Evolutionary conservation across 345 rosid species (phyloP), one percentile per base, ranked within the genome.

Genomic region (Pugionium cornutum): DNA sequence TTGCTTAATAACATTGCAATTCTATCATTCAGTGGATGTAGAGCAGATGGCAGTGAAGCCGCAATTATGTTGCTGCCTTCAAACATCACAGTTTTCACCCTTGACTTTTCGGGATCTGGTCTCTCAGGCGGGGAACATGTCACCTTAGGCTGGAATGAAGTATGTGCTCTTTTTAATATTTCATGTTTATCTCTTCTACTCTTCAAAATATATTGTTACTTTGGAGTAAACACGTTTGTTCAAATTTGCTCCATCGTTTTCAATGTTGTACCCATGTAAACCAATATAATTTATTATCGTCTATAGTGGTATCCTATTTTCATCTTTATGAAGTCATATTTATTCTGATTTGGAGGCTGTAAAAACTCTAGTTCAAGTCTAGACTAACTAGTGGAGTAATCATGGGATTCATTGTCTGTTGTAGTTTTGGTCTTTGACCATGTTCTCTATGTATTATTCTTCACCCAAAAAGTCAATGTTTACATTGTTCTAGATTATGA

Each of bases 101-200:
- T 92, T 68, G 98, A 89, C 79, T 92, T 92, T 70, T 84, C 97
- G 29, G 97, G 98, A 63, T 88, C 98, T 66, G 96, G 97, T 67
- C 73, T 86, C 69, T 89, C 96, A 51, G 90, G 89, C 2, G 96
- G 97, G 63, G 98, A 89, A 41, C 75, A 86, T 75, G 98, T 89
- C 45, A 81, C 89, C 36, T 70, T 92, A 68, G 98, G 98, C 27
- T 86, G 96, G 89, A 70, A 88, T 69, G 98, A 89, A 82, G 94
- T 92, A 76, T 77, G 89, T 70, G 41, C 58, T 58, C 39, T 11
- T 60, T 34, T 69, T 29, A 35, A 49, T 64, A 69, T 53, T 55
- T 41, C 52, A 49, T 10, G 33, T 28, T 30, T 37, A 18, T 58
- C 1, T 2, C 4, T 57, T 58, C 29, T 49, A 9, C 18, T 31